Evolutionary conservation across 75 land plant genomes (phyloP).

Genomic region (Adiantum capillusveneris): DNA sequence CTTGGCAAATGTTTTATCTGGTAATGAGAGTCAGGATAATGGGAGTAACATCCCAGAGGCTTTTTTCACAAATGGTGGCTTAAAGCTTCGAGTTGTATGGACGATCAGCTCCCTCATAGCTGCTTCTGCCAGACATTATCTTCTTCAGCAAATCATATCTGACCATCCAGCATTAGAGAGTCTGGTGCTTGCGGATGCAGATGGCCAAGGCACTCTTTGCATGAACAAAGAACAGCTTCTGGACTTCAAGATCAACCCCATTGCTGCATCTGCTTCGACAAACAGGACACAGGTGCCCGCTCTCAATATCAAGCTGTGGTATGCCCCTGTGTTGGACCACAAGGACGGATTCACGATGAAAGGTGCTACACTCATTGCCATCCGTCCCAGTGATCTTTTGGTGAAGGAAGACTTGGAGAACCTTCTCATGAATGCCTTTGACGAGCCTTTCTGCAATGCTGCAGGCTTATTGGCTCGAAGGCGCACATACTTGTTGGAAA

Average conservation of each 20-base stretch:
- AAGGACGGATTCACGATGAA: conserved; percentile 50
- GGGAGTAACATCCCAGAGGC: conserved; percentile 75
- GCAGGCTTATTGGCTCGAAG: conserved; percentile 42
- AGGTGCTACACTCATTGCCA: conserved; percentile 76
- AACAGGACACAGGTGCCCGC: conserved; percentile 78
- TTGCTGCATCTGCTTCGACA: conserved; percentile 50
- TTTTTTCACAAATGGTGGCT: conserved; percentile 69
- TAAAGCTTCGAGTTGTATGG: conserved; percentile 86
- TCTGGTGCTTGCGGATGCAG: conserved; percentile 64
- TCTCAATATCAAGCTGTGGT: conserved; percentile 79
- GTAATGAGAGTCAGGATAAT: conserved; percentile 22
- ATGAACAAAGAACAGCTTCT: conserved; percentile 65
- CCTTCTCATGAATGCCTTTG: conserved; percentile 44
- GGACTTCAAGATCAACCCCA: conserved; percentile 64
- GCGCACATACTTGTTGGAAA: conserved; percentile 65
- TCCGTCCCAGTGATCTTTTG: conserved; percentile 52
- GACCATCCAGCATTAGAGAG: conserved; percentile 61
- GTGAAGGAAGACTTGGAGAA: conserved; percentile 14
- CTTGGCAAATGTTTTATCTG: background rate
- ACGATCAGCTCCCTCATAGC: conserved; percentile 88
- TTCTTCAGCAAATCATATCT: conserved; percentile 65
- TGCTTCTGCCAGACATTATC: conserved; percentile 77
- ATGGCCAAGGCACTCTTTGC: conserved; percentile 58
- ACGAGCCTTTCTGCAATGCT: conserved; percentile 50
- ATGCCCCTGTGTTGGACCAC: conserved; percentile 53